Percentiles rank a stretch among this genome's conserved stretches.
Evolutionary conservation across 2,329 filamentous ascomycete genomes (phyloP).

Genomic region (Cladophialophora bantiana): DNA sequence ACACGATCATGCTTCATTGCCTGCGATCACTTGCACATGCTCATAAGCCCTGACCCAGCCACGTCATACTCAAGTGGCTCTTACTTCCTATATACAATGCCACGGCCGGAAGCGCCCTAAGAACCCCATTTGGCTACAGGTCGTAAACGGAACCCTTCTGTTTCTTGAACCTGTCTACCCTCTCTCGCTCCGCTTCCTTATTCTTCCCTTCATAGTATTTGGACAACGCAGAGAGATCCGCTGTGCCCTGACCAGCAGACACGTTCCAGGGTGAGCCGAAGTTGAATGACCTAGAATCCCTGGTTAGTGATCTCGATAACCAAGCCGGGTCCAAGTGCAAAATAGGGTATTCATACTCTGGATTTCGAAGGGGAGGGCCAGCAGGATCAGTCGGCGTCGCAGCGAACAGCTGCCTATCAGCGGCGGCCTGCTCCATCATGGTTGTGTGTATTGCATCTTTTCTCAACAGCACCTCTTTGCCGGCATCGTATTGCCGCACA

Average conservation of each 20-base stretch:
- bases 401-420: slow-evolving; percentile 67
- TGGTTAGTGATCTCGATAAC: slow-evolving; percentile 11
- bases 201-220: slow-evolving; percentile 68
- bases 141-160: slow-evolving; percentile 55
- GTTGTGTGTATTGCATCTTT: slow-evolving; percentile 67
- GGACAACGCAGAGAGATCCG: slow-evolving; percentile 66
- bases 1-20: neutral
- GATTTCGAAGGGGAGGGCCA: slow-evolving; percentile 64
- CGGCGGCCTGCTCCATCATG: slow-evolving; percentile 68
- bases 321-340: neutral
- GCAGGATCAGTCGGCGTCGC: slow-evolving; percentile 50
- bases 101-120: neutral
- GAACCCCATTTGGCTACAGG: slow-evolving; percentile 39
- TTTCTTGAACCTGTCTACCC: slow-evolving; percentile 54
- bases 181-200: slow-evolving; percentile 63
- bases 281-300: slow-evolving; percentile 64
- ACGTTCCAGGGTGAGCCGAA: slow-evolving; percentile 69
- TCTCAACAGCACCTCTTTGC: slow-evolving; percentile 61
- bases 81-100: slow-evolving; percentile 31
- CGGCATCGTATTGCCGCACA: slow-evolving; percentile 39
- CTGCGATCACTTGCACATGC: neutral
- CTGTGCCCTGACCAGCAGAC: slow-evolving; percentile 63
- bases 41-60: neutral
- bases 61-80: slow-evolving; percentile 9
- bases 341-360: slow-evolving; percentile 60